Base-by-base conservation (phyloP, 2,329 filamentous ascomycete species). In the Scedosporium boydii region DNA sequence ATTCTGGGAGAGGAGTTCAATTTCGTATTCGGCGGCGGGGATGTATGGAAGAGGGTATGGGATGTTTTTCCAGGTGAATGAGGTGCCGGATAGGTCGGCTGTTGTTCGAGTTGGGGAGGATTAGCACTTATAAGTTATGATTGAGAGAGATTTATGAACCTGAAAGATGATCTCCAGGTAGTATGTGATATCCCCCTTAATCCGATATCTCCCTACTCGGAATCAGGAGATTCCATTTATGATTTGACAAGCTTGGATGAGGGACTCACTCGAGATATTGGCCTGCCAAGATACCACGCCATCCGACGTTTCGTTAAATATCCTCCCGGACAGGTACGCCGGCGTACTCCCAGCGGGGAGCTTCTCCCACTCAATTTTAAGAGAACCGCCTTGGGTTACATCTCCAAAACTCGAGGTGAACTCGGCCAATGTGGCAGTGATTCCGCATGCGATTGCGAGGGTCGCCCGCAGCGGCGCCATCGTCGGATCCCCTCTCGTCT, bases 21-120 rank as follows among this genome's bases (percentile, higher is more conserved):
- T 41, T 29, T 63, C 51, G 59, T 63, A 63, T 6, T 27, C 26
- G 18, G 59, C 62, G 7, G 41, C 48, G 9, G 59, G 59, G 12
- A 58, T 58, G 62, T 61, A 63, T 12, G 58, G 62, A 34, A 63
- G 62, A 7, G 62, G 62, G 26, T 53, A 63, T 26, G 62, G 62
- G 9, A 61, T 12, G 59, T 58, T 44, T 41, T 14, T 41, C 62
- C 62, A 63, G n/a, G 34, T 48, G 56, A 61, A 63, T n/a, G 59
- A 53, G 4, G 57, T 26, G 29, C 4, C 34, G 1, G 44, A 51
- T 27, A 60, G 44, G 42, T 29, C 48, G 48, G 16, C 59, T 61
- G 42, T 34, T 29, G 42, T 21, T 26, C 29, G 29, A 34, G 29
- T 9, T 10, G 18, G 10, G 16, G 14, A 34, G 3, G 1, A 48